Conservation (phyloP, 345 rosid species). For the Euclidium syriacum region DNA sequence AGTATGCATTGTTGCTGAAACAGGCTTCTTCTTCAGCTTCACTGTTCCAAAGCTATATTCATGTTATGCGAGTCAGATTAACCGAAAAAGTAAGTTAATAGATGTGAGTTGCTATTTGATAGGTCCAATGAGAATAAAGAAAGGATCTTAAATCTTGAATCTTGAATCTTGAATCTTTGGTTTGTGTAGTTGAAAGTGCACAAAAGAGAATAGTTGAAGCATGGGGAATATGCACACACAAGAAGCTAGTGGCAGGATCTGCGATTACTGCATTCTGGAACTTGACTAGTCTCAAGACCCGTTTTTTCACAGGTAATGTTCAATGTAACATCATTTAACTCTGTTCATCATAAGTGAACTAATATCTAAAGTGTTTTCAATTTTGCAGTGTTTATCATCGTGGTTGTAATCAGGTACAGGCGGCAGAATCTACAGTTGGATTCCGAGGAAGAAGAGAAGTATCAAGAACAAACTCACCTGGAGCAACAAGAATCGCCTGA, state of each 20-base stretch:
- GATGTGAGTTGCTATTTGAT: background rate
- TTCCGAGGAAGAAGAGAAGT: conserved; percentile 31
- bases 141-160: too few species aligned
- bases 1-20: conserved; percentile 14
- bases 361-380: background rate
- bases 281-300: conserved; percentile 70
- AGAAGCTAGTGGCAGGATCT: conserved; percentile 78
- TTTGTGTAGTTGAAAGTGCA: conserved; percentile 43
- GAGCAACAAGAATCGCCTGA: background rate
- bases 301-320: conserved; percentile 64
- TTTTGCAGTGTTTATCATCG: conserved; percentile 65
- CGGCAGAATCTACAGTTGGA: conserved; percentile 44
- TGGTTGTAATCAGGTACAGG: conserved; percentile 62
- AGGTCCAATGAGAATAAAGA: background rate
- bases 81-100: conserved; percentile 45
- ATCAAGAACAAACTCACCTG: conserved; percentile 17
- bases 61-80: conserved; percentile 50
- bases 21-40: conserved; percentile 85
- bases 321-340: background rate
- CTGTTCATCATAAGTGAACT: background rate
- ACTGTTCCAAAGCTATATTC: conserved; percentile 67
- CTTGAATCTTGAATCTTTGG: too few species aligned
- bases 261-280: conserved; percentile 83
- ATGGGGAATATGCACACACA: conserved; percentile 81
- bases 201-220: conserved; percentile 45